A percentile compares a stretch with the other conserved stretches of the same genome.
Conservation (phyloP, 345 rosid species). For the Lagerstroemia speciosa region DNA sequence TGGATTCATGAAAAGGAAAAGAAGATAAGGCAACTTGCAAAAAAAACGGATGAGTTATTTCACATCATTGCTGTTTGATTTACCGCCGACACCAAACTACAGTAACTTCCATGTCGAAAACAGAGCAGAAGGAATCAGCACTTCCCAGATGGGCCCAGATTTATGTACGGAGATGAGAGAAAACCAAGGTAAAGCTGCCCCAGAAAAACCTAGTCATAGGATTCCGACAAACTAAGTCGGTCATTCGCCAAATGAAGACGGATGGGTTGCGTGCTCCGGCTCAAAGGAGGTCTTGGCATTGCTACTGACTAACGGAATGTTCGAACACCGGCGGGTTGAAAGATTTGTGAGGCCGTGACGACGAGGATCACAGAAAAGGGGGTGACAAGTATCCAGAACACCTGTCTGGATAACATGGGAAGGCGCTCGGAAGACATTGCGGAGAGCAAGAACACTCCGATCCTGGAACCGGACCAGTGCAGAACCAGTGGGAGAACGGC, state of each 20-base stretch:
- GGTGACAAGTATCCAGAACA: neutral
- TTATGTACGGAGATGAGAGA: neutral
- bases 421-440: neutral
- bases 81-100: neutral
- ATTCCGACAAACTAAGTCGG: neutral
- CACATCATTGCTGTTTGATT: neutral
- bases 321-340: neutral
- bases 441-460: neutral
- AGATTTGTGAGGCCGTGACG: neutral
- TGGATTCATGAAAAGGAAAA: no score
- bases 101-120: neutral
- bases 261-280: neutral
- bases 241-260: neutral
- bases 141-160: neutral
- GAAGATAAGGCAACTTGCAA: no score
- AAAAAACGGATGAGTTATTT: no score
- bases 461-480: neutral
- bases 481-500: neutral
- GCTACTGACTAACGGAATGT: neutral
- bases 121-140: neutral
- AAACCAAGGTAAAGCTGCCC: neutral
- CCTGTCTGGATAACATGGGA: neutral
- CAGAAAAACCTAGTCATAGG: neutral
- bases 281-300: neutral
- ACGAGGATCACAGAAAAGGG: neutral